Evolutionary conservation across 176 grass and related monocot genomes (phyloP).

Genomic region (Aegilops bicornis): DNA sequence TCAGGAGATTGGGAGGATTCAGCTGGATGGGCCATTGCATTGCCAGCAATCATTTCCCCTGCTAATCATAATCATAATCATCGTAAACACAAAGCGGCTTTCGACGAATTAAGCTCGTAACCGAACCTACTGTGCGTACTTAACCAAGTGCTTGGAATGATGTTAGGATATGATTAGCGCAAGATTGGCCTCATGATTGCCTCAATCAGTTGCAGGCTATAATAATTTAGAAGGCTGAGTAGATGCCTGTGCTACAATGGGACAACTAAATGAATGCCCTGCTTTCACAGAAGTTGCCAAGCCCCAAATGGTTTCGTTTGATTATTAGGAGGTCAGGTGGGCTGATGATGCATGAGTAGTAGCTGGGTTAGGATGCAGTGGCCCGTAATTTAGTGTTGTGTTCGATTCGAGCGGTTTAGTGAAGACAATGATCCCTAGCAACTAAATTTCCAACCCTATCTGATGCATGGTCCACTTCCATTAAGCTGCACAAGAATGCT

Average conservation of each 20-base stretch:
- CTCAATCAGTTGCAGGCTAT: constrained; percentile 33
- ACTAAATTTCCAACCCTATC: constrained; percentile 34
- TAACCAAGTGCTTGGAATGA: constrained; percentile 46
- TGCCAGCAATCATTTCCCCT: constrained; percentile 35
- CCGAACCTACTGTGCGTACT: constrained; percentile 51
- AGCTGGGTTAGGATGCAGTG: constrained; percentile 34
- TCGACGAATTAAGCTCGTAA: constrained; percentile 47
- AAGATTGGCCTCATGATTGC: constrained; percentile 51
- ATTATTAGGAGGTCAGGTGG: constrained; percentile 35
- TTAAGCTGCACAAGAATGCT: too few species aligned
- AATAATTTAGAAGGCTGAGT: background rate
- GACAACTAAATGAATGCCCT: constrained; percentile 46
- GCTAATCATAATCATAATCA: constrained; percentile 3
- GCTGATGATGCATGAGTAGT: constrained; percentile 36
- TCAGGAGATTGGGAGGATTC: constrained; percentile 39
- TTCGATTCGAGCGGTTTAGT: constrained; percentile 38
- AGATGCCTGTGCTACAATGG: constrained; percentile 42
- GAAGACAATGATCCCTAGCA: constrained; percentile 42
- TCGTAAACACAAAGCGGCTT: constrained; percentile 6
- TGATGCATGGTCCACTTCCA: constrained; percentile 21
- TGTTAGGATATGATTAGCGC: constrained; percentile 47
- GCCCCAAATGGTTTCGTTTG: constrained; percentile 50
- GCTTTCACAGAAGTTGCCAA: constrained; percentile 55
- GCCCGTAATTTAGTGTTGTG: constrained; percentile 29
- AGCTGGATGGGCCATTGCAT: constrained; percentile 20